phyloP scores from a whole-genome alignment of 805 yeast species.

The Metschnikowia koreensis region DNA sequence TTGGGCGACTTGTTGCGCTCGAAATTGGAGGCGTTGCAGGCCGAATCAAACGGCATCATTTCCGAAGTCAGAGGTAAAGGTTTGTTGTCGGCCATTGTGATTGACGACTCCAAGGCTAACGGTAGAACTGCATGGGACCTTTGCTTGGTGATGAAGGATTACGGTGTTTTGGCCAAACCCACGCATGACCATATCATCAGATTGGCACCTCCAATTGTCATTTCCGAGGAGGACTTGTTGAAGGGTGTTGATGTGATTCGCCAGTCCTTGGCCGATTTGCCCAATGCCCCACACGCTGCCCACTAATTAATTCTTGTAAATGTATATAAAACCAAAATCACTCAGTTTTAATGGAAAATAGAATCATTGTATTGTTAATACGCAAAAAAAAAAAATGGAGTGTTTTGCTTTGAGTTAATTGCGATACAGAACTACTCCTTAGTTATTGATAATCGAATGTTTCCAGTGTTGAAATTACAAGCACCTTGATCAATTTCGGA shows the following conservation, averaged over 20 bases:
- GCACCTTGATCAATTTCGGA: too few relatives aligned
- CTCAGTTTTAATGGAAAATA: too few relatives aligned
- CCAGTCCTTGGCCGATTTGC: conserved; percentile 53
- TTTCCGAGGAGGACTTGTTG: conserved; percentile 78
- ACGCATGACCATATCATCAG: conserved; percentile 95
- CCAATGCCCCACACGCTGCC: conserved; percentile 48
- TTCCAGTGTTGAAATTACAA: too few relatives aligned
- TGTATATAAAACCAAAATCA: not conserved
- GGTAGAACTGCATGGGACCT: conserved; percentile 97
- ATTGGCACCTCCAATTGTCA: conserved; percentile 93
- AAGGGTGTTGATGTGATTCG: conserved; percentile 78
- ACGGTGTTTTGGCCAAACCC: conserved; percentile 92
- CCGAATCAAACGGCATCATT: conserved; percentile 51
- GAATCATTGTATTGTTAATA: too few relatives aligned
- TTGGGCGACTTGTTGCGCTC: conserved; percentile 69
- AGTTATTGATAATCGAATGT: too few relatives aligned
- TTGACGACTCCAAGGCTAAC: conserved; percentile 76
- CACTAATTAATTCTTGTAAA: conserved; percentile 27
- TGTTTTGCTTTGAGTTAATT: too few relatives aligned
- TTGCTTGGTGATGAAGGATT: conserved; percentile 82
- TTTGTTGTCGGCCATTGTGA: conserved; percentile 84
- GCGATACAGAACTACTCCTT: too few relatives aligned
- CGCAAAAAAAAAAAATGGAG: too few relatives aligned
- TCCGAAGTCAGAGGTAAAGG: conserved; percentile 81
- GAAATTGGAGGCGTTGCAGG: conserved; percentile 53